Conservation (phyloP, 2,329 filamentous ascomycete species). For the Paecilomyces niveus region DNA sequence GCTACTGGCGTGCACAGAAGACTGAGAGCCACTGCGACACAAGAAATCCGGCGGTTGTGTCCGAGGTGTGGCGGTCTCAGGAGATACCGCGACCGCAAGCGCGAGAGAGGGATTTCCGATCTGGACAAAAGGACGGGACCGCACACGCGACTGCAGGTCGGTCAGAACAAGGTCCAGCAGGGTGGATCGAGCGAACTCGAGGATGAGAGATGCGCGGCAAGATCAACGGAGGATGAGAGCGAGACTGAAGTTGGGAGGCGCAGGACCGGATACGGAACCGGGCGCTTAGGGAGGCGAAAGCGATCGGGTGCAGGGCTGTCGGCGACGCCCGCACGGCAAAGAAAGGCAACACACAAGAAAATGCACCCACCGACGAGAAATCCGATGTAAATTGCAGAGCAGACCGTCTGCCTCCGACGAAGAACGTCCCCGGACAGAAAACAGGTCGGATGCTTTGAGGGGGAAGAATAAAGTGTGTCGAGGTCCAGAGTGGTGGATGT, state of each 20-base stretch:
- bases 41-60: conserved; percentile 2
- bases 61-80: conserved; percentile 2
- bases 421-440: neutral
- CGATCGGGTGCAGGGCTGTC: conserved; percentile 3
- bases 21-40: neutral
- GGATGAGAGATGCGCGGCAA: conserved; percentile 11
- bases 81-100: neutral
- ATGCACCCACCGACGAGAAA: neutral
- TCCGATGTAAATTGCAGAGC: neutral
- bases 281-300: conserved; percentile 11
- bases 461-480: neutral
- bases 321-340: neutral
- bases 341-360: conserved; percentile 3
- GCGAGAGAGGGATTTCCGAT: neutral
- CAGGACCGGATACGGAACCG: conserved; percentile 7
- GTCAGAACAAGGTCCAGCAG: neutral
- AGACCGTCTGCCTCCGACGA: neutral
- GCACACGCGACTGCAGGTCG: neutral
- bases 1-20: neutral
- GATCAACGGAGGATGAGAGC: conserved; percentile 11
- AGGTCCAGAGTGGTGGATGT: neutral
- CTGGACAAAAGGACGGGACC: neutral
- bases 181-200: neutral
- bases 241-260: conserved; percentile 10
- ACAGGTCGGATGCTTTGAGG: neutral